Base-by-base conservation (phyloP, 768 basidiomycete species). In the Dacryopinax spathularia region DNA sequence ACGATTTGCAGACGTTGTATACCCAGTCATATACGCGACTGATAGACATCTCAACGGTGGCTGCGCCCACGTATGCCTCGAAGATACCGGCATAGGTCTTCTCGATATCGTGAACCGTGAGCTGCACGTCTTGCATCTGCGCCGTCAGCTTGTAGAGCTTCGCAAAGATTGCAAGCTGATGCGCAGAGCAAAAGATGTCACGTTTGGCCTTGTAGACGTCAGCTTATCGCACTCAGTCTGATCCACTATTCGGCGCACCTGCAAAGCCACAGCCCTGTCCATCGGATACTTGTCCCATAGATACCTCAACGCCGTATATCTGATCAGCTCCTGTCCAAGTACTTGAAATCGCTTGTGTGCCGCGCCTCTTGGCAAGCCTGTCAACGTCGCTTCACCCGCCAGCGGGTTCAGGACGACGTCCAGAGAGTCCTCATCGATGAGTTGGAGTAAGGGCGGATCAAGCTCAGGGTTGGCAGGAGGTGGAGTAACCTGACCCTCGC, bases 241-340 rank as follows among this genome's bases (percentile, higher is more conserved):
- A 9, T 3, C 15, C 5, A 10, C 9, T 56, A 56, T 22, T 18
- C 25, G 5, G 48, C 48, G 29, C 48, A 56, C 48, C 48, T 27
- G 48, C 48, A 56, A 25, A 29, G 48, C 48, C 3, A 56, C 18
- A 27, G 13, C 48, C 5, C 25, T 56, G 31, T 56, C 48, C 48
- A 56, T 56, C 12, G 48, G 48, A 56, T 56, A 56, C 48, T 56
- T 56, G 48, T 56, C 48, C 48, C 48, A 56, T 29, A 56, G 18
- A 29, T 27, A 56, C 48, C 48, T 56, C 3, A 56, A 18, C 48
- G 48, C 48, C 22, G 48, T 29, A 29, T 27, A 56, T 29, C 29
- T 56, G 48, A 56, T 56, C 13, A 56, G 48, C 15, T 56, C 48
- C 48, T 56, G 48, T 29, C 48, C 48, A 3, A 56, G 48, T 29